Percentiles rank a stretch among this genome's conserved stretches.
phyloP scores from a whole-genome alignment of 164 flowering plant genomes.

The Piper betle region DNA sequence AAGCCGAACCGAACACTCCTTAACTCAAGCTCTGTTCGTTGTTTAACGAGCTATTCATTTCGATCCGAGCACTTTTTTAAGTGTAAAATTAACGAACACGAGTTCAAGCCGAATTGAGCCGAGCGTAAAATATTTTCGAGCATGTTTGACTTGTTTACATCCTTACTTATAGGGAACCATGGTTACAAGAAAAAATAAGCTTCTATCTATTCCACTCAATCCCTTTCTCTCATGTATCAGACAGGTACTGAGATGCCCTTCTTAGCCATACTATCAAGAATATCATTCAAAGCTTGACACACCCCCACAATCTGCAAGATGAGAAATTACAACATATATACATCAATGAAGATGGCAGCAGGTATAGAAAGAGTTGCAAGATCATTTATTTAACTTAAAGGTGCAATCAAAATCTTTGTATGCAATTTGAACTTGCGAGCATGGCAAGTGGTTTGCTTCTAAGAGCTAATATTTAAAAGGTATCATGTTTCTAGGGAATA shows the following conservation, averaged over 20 bases:
- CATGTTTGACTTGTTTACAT: too few relatives aligned
- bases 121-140: too few relatives aligned
- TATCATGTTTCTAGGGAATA: background rate
- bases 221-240: constrained; percentile 12
- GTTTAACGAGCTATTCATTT: too few relatives aligned
- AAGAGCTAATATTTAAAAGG: background rate
- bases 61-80: too few relatives aligned
- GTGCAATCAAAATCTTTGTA: too few relatives aligned
- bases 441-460: background rate
- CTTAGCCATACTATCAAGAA: constrained; percentile 81
- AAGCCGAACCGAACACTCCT: too few relatives aligned
- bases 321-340: background rate
- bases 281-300: constrained; percentile 81
- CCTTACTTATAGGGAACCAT: background rate
- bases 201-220: background rate
- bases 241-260: constrained; percentile 67
- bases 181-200: background rate
- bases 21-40: too few relatives aligned
- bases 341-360: background rate
- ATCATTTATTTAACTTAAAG: background rate
- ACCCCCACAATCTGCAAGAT: constrained; percentile 63
- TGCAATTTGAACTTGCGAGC: background rate
- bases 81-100: too few relatives aligned
- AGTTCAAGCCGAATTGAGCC: too few relatives aligned
- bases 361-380: background rate